Conservation (phyloP, 306 rosid genomes). For the Ochetophila trinervis region DNA sequence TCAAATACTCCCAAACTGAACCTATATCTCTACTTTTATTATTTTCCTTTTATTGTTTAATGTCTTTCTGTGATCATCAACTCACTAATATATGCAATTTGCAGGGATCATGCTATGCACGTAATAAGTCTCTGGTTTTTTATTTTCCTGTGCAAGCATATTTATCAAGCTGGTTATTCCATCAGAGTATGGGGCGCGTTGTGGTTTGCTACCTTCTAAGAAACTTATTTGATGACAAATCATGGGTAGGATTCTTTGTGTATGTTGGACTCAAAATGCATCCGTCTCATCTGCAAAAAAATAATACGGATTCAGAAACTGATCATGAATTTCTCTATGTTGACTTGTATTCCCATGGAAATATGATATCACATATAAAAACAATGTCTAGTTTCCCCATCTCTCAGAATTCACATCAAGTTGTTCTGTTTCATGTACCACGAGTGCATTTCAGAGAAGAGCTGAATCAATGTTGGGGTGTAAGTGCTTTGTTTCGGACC, state of each 20-base stretch:
- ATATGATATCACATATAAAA: too few relatives aligned
- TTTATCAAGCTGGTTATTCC: neutral
- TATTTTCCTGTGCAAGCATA: too few relatives aligned
- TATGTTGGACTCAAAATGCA: neutral
- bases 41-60: too few relatives aligned
- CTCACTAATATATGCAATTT: too few relatives aligned
- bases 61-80: too few relatives aligned
- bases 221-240: neutral
- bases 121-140: too few relatives aligned
- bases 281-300: neutral
- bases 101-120: too few relatives aligned
- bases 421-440: neutral
- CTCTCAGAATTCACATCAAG: neutral
- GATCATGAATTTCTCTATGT: neutral
- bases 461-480: neutral
- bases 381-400: neutral
- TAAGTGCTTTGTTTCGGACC: neutral
- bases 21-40: too few relatives aligned
- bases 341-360: neutral
- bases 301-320: neutral
- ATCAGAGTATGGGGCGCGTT: neutral
- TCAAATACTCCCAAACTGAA: too few relatives aligned
- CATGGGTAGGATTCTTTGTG: neutral
- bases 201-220: neutral
- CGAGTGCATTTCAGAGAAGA: neutral